Evolutionary conservation across 2,329 filamentous ascomycete species (phyloP), one percentile per base, ranked within the genome.

Genomic region (Fusarium albidum): DNA sequence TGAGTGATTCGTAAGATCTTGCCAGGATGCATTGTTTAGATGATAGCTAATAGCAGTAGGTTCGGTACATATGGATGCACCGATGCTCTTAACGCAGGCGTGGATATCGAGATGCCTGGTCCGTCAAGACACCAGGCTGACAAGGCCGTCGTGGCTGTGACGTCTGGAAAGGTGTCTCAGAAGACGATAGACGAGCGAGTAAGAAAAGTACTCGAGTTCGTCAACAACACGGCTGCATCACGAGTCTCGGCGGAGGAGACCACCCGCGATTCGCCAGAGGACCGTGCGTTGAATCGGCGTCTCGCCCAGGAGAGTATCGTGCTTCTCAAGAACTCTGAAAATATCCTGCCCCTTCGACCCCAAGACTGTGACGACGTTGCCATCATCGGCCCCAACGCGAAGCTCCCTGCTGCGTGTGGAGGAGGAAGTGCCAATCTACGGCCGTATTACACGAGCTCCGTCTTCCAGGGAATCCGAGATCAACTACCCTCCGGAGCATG

Each of bases 321-420:
- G 0, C 76, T 89, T 14, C 73, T 89, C 38, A 88, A 89, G 72
- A 90, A 90, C 57, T 79, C 85, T 18, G 76, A 76, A 6, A 73
- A 74, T 13, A 68, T 84, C 2, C 73, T 90, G 0, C 87, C 87
- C 0, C 68, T 84, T 9, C 12, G 13, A 6, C 6, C 37, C 11
- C 3, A 33, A n/a, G 17, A 57, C 2, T 41, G 32, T 44, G 74
- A 77, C 50, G 73, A 77, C 5, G 70, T 82, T 12, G 77, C 81
- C 10, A 74, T 84, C 14, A 82, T 85, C 50, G 82, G 81, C 4
- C 80, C 81, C 7, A 84, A 83, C 51, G 74, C 81, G 10, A 80
- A 77, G 42, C 70, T 64, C 6, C 49, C 68, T 3, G 63, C 64
- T 3, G 67, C 67, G 13, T 69, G 66, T 40, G 72, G 72, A 6